Conservation (phyloP, 768 basidiomycete genomes). For the Rhodotorula sphaerocarpa region DNA sequence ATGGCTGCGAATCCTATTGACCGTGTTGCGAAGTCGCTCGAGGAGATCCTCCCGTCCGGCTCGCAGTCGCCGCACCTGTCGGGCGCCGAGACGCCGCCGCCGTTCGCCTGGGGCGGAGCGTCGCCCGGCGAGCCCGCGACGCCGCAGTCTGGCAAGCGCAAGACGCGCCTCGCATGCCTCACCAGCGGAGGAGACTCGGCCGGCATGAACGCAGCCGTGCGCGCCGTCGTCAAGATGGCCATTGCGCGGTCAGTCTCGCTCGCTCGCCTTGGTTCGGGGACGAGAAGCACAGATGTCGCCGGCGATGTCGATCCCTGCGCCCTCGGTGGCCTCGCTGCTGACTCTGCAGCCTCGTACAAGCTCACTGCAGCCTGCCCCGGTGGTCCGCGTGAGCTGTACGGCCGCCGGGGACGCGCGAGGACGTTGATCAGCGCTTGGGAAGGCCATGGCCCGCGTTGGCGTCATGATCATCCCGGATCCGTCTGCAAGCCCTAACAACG, state of each 20-base stretch:
- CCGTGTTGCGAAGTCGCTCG: constrained; percentile 16
- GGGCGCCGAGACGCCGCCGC: constrained; percentile 10
- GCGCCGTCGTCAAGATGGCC: constrained; percentile 82
- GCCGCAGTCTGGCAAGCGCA: constrained; percentile 3
- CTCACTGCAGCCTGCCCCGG: too few relatives aligned
- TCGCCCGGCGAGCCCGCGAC: not conserved
- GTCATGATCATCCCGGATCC: too few relatives aligned
- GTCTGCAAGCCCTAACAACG: too few relatives aligned
- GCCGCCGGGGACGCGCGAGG: too few relatives aligned
- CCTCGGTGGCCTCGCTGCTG: too few relatives aligned
- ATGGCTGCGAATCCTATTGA: constrained; percentile 17
- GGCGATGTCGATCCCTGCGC: too few relatives aligned
- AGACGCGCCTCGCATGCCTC: constrained; percentile 57
- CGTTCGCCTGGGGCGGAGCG: not conserved
- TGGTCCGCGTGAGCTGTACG: too few relatives aligned
- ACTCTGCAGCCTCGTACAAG: too few relatives aligned
- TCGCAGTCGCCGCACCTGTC: constrained; percentile 10
- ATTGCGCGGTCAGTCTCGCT: constrained; percentile 69
- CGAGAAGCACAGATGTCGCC: too few relatives aligned
- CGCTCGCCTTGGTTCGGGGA: not conserved
- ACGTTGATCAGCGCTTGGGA: too few relatives aligned
- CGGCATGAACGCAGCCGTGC: constrained; percentile 82
- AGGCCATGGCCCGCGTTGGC: too few relatives aligned
- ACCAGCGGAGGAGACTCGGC: constrained; percentile 97
- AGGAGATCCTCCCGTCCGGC: constrained; percentile 5